A percentile compares a stretch with the other conserved stretches of the same genome.
Conservation (phyloP, 2,329 filamentous ascomycete species). For the Phyllosticta ampelicida region DNA sequence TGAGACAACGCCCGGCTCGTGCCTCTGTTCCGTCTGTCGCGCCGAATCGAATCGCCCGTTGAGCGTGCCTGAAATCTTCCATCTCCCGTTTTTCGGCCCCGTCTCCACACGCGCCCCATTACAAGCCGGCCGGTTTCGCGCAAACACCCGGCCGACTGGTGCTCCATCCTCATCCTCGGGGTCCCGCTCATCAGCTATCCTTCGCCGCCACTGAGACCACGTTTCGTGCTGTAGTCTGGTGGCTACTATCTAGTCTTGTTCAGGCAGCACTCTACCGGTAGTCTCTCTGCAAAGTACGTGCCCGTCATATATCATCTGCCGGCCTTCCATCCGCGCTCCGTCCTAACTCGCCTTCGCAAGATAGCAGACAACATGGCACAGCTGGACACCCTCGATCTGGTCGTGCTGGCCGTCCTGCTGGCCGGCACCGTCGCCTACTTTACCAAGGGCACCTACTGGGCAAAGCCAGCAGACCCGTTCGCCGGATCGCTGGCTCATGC, state of each 20-base stretch:
- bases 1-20: background rate
- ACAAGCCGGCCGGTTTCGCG: conserved; percentile 6
- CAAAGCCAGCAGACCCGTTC: conserved; percentile 77
- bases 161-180: conserved; percentile 1
- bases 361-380: conserved; percentile 67
- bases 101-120: conserved; percentile 5
- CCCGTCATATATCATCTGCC: conserved; percentile 2
- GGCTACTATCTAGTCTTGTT: background rate
- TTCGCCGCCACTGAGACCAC: conserved; percentile 8
- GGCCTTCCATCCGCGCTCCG: background rate
- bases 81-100: background rate
- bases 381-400: conserved; percentile 87
- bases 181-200: conserved; percentile 1
- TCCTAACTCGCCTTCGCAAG: conserved; percentile 19
- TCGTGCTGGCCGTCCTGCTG: conserved; percentile 79
- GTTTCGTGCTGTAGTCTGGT: background rate
- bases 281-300: conserved; percentile 2
- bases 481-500: conserved; percentile 61
- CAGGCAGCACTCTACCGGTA: background rate
- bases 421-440: conserved; percentile 89
- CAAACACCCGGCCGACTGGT: background rate
- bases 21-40: background rate
- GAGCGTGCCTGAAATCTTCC: background rate
- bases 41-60: background rate
- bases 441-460: conserved; percentile 95